Evolutionary conservation across 2,329 filamentous ascomycete species (phyloP), one percentile per base, ranked within the genome.

Genomic region (Lasiodiplodia sp.): DNA sequence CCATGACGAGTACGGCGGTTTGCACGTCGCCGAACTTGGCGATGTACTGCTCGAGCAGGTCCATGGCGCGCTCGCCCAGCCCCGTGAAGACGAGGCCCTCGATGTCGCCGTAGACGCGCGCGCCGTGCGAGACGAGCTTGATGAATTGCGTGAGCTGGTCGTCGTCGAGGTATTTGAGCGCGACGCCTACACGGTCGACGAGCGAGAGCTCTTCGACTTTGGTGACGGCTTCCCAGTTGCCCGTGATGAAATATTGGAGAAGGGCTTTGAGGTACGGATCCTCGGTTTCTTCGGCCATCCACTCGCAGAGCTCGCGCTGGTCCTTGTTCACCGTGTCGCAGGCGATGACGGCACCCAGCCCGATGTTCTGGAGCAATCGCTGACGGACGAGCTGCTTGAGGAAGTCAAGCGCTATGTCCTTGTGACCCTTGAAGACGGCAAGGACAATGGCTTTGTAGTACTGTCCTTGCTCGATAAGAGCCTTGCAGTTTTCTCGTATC

Each of bases 221-320:
- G 49, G 91, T 90, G 51, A 96, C 91, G 51, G 87, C 86, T 21
- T 87, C 83, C 93, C 93, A 96, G 76, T 93, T 87, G 4, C 91
- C 90, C 0, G 90, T 92, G 11, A 90, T 89, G 70, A 96, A 92
- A 72, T 92, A 89, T 3, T 90, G 89, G 28, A 93, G 92, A 58
- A 96, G 91, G 6, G 92, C 92, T 67, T 92, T 90, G 28, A 96
- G 86, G 75, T 94, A 95, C 0, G 92, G 90, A 73, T 96, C 92
- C 0, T 90, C 89, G 70, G 91, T 84, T 72, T 90, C 87, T 70
- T 87, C 87, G 28, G 86, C 85, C 77, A 90, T 88, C 79, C 88
- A 88, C 12, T 83, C 79, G 71, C 88, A 89, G 53, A 88, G 86
- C 70, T 89, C 85, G 71, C 87, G 83, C 81, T 89, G 89, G 58